These are phyloP conservation scores for Excoecaria cochinchinensis DNA, from an alignment of 345 rosid species.

Conservation along the genomic window DNA sequence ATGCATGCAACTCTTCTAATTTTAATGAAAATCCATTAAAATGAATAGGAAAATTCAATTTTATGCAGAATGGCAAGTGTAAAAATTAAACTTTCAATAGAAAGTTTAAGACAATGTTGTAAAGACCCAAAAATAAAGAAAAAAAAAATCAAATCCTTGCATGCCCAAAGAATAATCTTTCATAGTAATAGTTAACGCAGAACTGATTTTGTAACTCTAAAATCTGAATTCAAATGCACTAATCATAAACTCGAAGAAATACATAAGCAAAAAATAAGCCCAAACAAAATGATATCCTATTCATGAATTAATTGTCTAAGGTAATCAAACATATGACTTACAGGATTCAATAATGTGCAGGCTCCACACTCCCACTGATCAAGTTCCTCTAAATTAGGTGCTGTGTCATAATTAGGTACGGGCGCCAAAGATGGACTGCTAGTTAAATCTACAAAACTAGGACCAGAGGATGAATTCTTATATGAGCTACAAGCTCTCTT, in stretches of 20 bases:
- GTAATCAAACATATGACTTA: conserved; percentile 31
- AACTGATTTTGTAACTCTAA: neutral
- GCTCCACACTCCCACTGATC: conserved; percentile 68
- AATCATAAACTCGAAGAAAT: neutral
- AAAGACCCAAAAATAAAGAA: too few relatives aligned
- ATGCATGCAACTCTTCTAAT: neutral
- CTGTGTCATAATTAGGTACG: conserved; percentile 23
- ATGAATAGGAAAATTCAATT: neutral
- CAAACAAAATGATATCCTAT: neutral
- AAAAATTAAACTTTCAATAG: too few relatives aligned
- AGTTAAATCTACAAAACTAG: conserved; percentile 38
- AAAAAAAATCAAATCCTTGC: neutral
- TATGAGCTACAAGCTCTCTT: conserved; percentile 2
- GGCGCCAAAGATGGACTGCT: conserved; percentile 24
- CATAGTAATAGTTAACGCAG: neutral
- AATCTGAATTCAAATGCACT: neutral
- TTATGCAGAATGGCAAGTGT: neutral
- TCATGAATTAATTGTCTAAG: neutral
- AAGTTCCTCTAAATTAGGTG: conserved; percentile 28
- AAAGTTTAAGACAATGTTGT: too few relatives aligned
- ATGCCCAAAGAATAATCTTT: too few relatives aligned
- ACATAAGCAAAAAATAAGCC: neutral
- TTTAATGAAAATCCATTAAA: neutral
- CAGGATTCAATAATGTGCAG: conserved; percentile 79
- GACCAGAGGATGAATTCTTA: conserved; percentile 2